Percentiles rank a stretch among this genome's conserved stretches.
phyloP scores from a whole-genome alignment of 352 stramenopile species.

The Pythium insidiosum region DNA sequence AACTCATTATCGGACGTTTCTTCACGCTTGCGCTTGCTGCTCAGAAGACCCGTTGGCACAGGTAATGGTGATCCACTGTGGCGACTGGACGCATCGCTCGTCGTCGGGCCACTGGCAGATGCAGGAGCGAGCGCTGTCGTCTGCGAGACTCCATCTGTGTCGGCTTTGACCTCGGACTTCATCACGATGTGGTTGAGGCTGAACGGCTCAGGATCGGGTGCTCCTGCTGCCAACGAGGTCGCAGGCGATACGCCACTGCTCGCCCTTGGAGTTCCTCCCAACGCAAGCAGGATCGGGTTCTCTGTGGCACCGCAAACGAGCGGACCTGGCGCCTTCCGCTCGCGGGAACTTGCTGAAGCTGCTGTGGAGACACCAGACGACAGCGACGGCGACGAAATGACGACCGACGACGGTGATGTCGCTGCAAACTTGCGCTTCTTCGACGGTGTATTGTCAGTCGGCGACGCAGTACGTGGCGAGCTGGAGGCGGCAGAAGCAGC shows the following conservation, averaged over 20 bases:
- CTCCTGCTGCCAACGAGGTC: constrained; percentile 3
- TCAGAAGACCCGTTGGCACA: neutral
- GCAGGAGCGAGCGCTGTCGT: constrained; percentile 1
- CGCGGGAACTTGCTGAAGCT: constrained; percentile 1
- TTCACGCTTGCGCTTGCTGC: constrained; percentile 11
- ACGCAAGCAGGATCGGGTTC: constrained; percentile 52
- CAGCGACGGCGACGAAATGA: constrained; percentile 7
- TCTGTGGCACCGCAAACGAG: constrained; percentile 18
- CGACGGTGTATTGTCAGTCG: constrained; percentile 33
- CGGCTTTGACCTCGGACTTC: too few species aligned
- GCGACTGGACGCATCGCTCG: too few species aligned
- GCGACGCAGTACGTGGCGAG: constrained; percentile 1
- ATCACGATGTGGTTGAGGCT: constrained; percentile 24
- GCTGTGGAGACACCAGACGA: constrained; percentile 1
- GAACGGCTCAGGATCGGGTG: constrained; percentile 35
- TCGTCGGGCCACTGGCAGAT: too few species aligned
- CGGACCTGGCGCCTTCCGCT: constrained; percentile 14
- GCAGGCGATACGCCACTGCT: constrained; percentile 10
- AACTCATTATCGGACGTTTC: neutral
- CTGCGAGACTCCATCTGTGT: constrained; percentile 7
- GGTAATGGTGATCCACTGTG: too few species aligned
- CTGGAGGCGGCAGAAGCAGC: neutral
- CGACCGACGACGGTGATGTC: constrained; percentile 6
- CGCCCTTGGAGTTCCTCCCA: constrained; percentile 45
- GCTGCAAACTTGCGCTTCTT: constrained; percentile 30